Evolutionary conservation across 352 stramenopile species (phyloP).

Genomic region (Phytophthora ramorum): DNA sequence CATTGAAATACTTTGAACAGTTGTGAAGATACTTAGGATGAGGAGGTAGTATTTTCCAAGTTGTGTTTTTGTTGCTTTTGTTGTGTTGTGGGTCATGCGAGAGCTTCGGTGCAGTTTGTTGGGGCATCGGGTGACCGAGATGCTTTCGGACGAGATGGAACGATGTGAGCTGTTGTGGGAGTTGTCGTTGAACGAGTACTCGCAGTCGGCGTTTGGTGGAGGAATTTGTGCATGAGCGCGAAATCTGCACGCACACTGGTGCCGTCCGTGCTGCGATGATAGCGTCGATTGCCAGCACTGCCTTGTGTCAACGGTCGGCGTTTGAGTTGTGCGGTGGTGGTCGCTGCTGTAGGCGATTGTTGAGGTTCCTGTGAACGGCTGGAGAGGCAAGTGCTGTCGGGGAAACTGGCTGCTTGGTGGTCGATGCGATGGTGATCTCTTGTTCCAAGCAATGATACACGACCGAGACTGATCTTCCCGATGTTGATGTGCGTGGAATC

Average conservation of each 20-base stretch:
- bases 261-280: constrained; percentile 41
- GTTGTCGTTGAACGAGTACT: constrained; percentile 10
- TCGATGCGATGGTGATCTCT: constrained; percentile 34
- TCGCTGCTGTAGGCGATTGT: constrained; percentile 30
- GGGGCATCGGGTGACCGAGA: constrained; percentile 23
- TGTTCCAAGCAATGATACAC: constrained; percentile 64
- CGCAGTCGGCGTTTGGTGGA: constrained; percentile 52
- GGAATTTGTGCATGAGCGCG: constrained; percentile 74
- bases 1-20: constrained; percentile 54
- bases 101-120: constrained; percentile 29
- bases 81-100: constrained; percentile 27
- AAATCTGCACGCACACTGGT: constrained; percentile 47
- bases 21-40: constrained; percentile 20
- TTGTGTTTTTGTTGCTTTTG: background rate
- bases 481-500: constrained; percentile 61
- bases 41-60: background rate
- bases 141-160: constrained; percentile 35
- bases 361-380: constrained; percentile 27
- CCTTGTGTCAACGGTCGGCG: constrained; percentile 57
- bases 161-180: background rate
- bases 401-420: constrained; percentile 6
- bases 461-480: constrained; percentile 64
- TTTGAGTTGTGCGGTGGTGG: constrained; percentile 38
- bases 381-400: constrained; percentile 22
- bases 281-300: constrained; percentile 38